Base-by-base conservation (phyloP, 371 early-diverging fungal genomes). In the Apophysomyces variabilis region DNA sequence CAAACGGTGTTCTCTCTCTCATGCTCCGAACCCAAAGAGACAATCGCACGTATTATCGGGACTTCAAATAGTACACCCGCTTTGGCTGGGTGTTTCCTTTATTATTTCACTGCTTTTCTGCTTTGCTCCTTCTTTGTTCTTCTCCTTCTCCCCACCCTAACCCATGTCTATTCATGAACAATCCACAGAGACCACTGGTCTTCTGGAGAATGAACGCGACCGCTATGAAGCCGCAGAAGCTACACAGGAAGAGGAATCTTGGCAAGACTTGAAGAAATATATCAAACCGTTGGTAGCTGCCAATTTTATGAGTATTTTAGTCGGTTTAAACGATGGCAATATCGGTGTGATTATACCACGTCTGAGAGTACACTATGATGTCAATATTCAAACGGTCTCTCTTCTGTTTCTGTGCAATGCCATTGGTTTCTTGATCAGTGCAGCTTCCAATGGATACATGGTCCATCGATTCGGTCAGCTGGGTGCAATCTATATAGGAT, bases 321-420 rank as follows among this genome's bases (percentile, higher is more conserved):
- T 61, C 16, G 76, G 76, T 38, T 38, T 75, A 1, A 75, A 70
- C 47, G 76, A 75, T 35, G 77, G 74, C 13, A 64, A 61, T 43
- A 18, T 63, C 62, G 75, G 75, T 50, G 67, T 69, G 9, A 71
- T 77, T 36, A 65, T 77, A 38, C 77, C 77, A 39, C 67, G 68
- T 11, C 56, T 77, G 16, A 74, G 74, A 60, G 57, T 66, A 13
- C 67, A 69, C 41, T 77, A 77, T 58, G 65, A 65, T 47, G 68
- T 77, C 36, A 43, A 69, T 1, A 65, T 71, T 38, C 58, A 69
- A 46, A 67, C 67, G 7, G 74, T 77, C 5, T 77, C 77, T 5
- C 38, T 71, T 12, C 57, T 77, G 5, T 74, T 77, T 62, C 60
- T 77, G 58, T 71, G 62, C 66, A 69, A 69, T 41, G 72, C 77